These are phyloP conservation scores for Candida methanosorbosa DNA, from an alignment of 805 yeast species.

Conservation along the genomic window DNA sequence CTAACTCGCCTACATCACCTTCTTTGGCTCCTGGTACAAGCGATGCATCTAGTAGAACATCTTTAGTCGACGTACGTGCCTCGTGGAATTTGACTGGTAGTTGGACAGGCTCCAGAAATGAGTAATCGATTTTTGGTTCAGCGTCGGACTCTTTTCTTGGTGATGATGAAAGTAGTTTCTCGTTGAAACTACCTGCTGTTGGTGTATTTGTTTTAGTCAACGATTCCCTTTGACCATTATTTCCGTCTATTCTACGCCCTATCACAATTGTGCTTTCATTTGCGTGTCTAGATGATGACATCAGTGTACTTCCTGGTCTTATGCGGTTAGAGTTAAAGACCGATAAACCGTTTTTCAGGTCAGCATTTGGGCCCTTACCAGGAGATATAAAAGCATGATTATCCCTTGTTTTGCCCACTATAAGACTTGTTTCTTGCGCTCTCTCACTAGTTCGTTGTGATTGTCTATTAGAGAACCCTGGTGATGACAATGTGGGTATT, in stretches of 20 bases:
- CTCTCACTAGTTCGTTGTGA: constrained; percentile 22
- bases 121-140: not conserved
- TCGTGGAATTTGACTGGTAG: constrained; percentile 60
- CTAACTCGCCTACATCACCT: constrained; percentile 74
- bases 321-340: too few relatives aligned
- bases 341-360: too few relatives aligned
- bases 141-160: not conserved
- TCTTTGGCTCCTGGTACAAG: constrained; percentile 53
- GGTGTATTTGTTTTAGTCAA: too few relatives aligned
- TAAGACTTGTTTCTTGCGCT: constrained; percentile 24
- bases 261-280: too few relatives aligned
- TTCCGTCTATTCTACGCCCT: too few relatives aligned
- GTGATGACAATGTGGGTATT: too few relatives aligned
- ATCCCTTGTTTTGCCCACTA: constrained; percentile 19
- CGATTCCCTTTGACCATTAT: too few relatives aligned
- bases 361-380: too few relatives aligned
- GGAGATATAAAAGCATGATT: constrained; percentile 10
- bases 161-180: not conserved
- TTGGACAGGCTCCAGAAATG: constrained; percentile 25
- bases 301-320: too few relatives aligned
- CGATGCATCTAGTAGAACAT: constrained; percentile 53
- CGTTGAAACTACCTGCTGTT: too few relatives aligned
- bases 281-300: too few relatives aligned
- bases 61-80: constrained; percentile 42
- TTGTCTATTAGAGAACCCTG: too few relatives aligned